Conservation (phyloP, 257 asterid species). For the Penstemon davidsonii region DNA sequence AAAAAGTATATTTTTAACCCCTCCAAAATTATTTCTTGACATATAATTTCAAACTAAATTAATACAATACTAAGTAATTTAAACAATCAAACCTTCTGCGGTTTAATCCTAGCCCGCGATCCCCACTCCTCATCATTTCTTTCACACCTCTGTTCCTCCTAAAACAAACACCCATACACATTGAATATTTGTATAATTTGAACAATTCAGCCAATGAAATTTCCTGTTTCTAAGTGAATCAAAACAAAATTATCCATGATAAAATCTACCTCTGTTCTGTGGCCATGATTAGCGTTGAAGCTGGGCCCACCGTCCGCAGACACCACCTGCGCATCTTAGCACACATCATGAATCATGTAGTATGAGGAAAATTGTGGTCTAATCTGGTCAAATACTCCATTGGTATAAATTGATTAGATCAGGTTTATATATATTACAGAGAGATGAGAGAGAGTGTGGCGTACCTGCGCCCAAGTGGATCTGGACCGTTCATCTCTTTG, state of each 20-base stretch:
- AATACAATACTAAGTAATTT: no score
- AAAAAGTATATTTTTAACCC: slow-evolving; percentile 5
- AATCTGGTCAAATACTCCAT: no score
- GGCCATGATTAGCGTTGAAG: slow-evolving; percentile 25
- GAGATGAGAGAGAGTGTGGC: background rate
- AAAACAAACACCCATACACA: background rate
- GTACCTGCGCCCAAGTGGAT: slow-evolving; percentile 86
- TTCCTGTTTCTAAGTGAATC: background rate
- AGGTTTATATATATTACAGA: background rate
- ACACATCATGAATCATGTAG: background rate
- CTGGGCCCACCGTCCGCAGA: slow-evolving; percentile 45
- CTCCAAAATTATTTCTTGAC: background rate
- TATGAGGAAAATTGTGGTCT: no score
- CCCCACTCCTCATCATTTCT: slow-evolving; percentile 44
- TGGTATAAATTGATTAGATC: no score
- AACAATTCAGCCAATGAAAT: background rate
- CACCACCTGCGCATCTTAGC: slow-evolving; percentile 58
- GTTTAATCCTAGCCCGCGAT: slow-evolving; percentile 36
- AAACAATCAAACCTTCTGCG: slow-evolving; percentile 34
- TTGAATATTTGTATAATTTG: background rate
- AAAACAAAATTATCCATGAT: background rate
- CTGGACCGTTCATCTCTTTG: slow-evolving; percentile 58
- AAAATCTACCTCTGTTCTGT: slow-evolving; percentile 32
- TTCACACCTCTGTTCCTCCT: slow-evolving; percentile 44
- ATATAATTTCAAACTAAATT: background rate